These are phyloP conservation scores for Tricholoma flavovirens DNA, from an alignment of 768 basidiomycete genomes.

Conservation along the genomic window DNA sequence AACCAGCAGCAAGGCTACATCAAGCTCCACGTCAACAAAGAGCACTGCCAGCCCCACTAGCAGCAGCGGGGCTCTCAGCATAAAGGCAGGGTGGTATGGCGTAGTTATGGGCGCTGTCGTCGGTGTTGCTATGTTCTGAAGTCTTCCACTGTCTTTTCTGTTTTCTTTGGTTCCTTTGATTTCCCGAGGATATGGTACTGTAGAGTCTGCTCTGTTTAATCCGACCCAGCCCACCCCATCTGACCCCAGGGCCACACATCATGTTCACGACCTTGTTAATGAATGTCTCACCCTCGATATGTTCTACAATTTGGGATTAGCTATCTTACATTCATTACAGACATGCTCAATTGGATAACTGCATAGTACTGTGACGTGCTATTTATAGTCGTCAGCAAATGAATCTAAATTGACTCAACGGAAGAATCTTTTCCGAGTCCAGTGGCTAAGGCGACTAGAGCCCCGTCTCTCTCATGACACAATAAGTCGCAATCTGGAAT, in stretches of 20 bases:
- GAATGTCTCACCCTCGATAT: conserved; percentile 11
- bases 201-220: conserved; percentile 3
- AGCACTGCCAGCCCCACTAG: conserved; percentile 12
- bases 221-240: conserved; percentile 10
- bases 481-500: neutral
- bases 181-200: neutral
- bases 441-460: neutral
- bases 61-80: conserved; percentile 18
- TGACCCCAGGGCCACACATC: neutral
- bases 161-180: conserved; percentile 1
- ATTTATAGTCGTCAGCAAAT: too few relatives aligned
- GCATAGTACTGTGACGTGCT: too few relatives aligned
- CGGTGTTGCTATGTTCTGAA: conserved; percentile 32
- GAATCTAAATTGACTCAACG: too few relatives aligned
- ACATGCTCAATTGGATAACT: conserved; percentile 4
- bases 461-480: neutral
- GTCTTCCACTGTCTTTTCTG: neutral
- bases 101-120: conserved; percentile 30
- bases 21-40: conserved; percentile 12
- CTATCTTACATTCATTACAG: conserved; percentile 16
- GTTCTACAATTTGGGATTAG: conserved; percentile 7
- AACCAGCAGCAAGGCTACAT: conserved; percentile 13
- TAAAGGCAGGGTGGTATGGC: conserved; percentile 28
- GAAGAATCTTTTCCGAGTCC: too few relatives aligned
- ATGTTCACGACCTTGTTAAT: conserved; percentile 6